These are phyloP conservation scores for Neohortaea acidophila DNA, from an alignment of 495 filamentous ascomycete species.

Conservation along the genomic window DNA sequence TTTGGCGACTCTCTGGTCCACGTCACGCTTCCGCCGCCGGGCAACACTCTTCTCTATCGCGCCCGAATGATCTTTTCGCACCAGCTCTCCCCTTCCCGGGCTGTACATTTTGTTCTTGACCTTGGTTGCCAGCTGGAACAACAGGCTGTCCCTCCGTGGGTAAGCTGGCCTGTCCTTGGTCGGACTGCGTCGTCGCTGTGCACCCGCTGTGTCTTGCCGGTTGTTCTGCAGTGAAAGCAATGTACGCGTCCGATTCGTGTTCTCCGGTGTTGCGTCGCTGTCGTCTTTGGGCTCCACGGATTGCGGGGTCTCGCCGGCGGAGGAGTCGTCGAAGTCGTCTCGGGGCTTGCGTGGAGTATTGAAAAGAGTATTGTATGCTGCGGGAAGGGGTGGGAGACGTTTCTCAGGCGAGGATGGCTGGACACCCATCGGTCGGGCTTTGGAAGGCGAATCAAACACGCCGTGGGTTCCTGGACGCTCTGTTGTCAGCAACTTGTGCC, in stretches of 20 bases:
- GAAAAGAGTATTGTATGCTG: slow-evolving; percentile 50
- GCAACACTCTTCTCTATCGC: slow-evolving; percentile 37
- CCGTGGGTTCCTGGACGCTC: slow-evolving; percentile 33
- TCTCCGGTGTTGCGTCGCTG: slow-evolving; percentile 54
- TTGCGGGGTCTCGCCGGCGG: slow-evolving; percentile 60
- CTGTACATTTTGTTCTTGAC: slow-evolving; percentile 22
- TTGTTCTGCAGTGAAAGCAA: slow-evolving; percentile 26
- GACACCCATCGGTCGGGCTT: slow-evolving; percentile 20
- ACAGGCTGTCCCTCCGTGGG: slow-evolving; percentile 27
- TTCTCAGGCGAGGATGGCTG: slow-evolving; percentile 37
- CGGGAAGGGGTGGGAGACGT: slow-evolving; percentile 32
- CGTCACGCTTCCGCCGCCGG: slow-evolving; percentile 34
- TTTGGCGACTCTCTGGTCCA: slow-evolving; percentile 27
- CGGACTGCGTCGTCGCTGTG: slow-evolving; percentile 5
- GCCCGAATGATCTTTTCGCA: slow-evolving; percentile 39
- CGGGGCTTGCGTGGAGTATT: slow-evolving; percentile 66
- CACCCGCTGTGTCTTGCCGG: slow-evolving; percentile 22
- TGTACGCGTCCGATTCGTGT: slow-evolving; percentile 13
- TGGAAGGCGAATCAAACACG: slow-evolving; percentile 25
- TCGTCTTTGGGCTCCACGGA: slow-evolving; percentile 56
- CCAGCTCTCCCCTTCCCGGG: slow-evolving; percentile 44
- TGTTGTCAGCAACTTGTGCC: not conserved
- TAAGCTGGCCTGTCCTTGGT: slow-evolving; percentile 10
- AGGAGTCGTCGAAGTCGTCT: slow-evolving; percentile 54
- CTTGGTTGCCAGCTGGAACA: slow-evolving; percentile 30